Percentiles rank a stretch among this genome's conserved stretches.
These are phyloP conservation scores for Coemansia sp. DNA, from an alignment of 192 early-diverging fungal species.

Conservation along the genomic window DNA sequence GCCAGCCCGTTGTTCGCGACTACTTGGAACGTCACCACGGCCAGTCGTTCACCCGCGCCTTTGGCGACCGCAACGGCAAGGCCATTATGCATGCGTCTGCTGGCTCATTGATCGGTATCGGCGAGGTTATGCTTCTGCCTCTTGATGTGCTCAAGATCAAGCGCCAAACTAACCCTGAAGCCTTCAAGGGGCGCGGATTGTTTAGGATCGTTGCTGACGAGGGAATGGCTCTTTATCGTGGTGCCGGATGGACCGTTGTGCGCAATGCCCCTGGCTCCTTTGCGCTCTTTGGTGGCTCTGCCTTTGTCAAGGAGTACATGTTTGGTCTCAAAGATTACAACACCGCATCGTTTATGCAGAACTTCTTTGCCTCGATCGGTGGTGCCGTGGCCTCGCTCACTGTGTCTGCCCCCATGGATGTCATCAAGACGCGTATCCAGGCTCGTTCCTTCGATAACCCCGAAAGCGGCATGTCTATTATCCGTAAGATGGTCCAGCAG, in stretches of 20 bases:
- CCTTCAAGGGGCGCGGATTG: constrained; percentile 80
- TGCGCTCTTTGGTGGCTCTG: constrained; percentile 92
- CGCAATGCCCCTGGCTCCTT: constrained; percentile 99
- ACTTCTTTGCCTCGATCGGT: constrained; percentile 94
- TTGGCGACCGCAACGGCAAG: constrained; percentile 95
- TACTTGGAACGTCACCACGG: constrained; percentile 85
- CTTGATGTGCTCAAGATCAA: constrained; percentile 99
- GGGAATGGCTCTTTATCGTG: constrained; percentile 91
- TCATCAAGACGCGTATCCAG: constrained; percentile 99
- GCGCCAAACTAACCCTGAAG: constrained; percentile 90
- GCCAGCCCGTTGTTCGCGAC: constrained; percentile 95
- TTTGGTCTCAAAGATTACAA: constrained; percentile 89
- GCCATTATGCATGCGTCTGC: constrained; percentile 98
- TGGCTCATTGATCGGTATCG: constrained; percentile 94
- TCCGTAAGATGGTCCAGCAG: constrained; percentile 85
- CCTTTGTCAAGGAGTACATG: constrained; percentile 90
- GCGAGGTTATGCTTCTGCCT: constrained; percentile 95
- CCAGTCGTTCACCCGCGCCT: constrained; percentile 68
- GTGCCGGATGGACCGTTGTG: constrained; percentile 94
- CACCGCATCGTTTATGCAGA: constrained; percentile 98
- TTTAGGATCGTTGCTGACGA: constrained; percentile 82
- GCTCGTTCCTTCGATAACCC: constrained; percentile 85
- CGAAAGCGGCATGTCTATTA: constrained; percentile 83
- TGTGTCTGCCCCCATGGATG: constrained; percentile 94
- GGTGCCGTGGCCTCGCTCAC: constrained; percentile 94